Evolutionary conservation across 805 yeast genomes (phyloP).

Genomic region (baker's yeast (Saccharomyces cerevisiae)): DNA sequence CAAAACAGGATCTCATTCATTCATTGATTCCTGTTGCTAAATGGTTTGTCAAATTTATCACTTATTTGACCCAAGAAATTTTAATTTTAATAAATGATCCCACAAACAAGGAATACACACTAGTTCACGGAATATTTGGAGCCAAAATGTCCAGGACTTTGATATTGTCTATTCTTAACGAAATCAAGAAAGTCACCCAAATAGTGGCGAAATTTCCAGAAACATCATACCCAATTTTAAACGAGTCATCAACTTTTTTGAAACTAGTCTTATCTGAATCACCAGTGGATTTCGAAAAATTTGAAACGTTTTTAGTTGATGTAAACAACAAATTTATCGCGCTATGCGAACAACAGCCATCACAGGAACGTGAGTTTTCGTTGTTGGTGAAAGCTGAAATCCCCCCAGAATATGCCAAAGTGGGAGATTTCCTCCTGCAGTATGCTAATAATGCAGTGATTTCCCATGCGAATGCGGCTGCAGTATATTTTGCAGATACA

Average conservation of each 20-base stretch:
- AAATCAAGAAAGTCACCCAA: slow-evolving; percentile 52
- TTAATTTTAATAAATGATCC: slow-evolving; percentile 35
- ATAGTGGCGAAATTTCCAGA: slow-evolving; percentile 49
- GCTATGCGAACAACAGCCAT: slow-evolving; percentile 25
- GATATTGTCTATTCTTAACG: slow-evolving; percentile 56
- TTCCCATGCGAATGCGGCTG: slow-evolving; percentile 25
- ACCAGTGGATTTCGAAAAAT: slow-evolving; percentile 47
- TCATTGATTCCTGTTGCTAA: slow-evolving; percentile 68
- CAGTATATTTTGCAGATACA: slow-evolving; percentile 27
- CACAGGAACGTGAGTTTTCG: slow-evolving; percentile 27
- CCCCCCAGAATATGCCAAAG: slow-evolving; percentile 34
- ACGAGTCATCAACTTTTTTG: slow-evolving; percentile 28
- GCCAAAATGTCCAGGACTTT: slow-evolving; percentile 66
- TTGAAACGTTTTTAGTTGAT: slow-evolving; percentile 56
- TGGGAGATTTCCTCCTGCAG: slow-evolving; percentile 24
- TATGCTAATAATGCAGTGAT: slow-evolving; percentile 24
- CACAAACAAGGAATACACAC: slow-evolving; percentile 26
- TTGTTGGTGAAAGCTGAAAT: slow-evolving; percentile 55
- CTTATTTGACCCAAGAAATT: slow-evolving; percentile 65
- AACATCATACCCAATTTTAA: slow-evolving; percentile 35
- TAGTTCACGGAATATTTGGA: slow-evolving; percentile 51
- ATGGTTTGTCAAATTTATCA: slow-evolving; percentile 78
- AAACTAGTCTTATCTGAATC: slow-evolving; percentile 32
- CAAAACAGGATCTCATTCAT: slow-evolving; percentile 56
- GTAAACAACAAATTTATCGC: slow-evolving; percentile 35